These are phyloP conservation scores for Kodamaea sagamina DNA, from an alignment of 805 yeast genomes.

Conservation along the genomic window DNA sequence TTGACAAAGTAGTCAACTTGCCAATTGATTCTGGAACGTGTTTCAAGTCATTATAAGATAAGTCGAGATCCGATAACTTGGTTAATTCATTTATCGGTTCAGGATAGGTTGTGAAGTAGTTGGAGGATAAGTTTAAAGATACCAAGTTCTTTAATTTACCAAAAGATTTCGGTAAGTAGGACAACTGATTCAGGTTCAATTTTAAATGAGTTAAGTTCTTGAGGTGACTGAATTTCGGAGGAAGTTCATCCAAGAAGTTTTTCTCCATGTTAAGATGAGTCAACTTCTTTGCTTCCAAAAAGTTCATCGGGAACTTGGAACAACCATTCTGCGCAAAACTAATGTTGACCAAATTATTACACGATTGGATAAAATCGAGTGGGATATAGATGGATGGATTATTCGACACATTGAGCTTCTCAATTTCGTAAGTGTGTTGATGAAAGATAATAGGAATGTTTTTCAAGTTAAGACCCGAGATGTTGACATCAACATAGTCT, in stretches of 20 bases:
- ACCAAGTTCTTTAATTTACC: constrained; percentile 55
- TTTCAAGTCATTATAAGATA: constrained; percentile 76
- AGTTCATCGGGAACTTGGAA: constrained; percentile 69
- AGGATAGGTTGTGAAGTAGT: constrained; percentile 63
- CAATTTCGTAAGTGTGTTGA: constrained; percentile 78
- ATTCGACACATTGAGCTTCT: constrained; percentile 76
- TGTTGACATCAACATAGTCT: constrained; percentile 72
- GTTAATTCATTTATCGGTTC: constrained; percentile 62
- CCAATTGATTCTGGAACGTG: constrained; percentile 62
- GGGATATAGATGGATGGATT: constrained; percentile 87
- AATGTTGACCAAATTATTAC: constrained; percentile 67
- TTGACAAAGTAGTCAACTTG: constrained; percentile 59
- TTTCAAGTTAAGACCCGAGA: constrained; percentile 71
- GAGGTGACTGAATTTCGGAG: constrained; percentile 56
- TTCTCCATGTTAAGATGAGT: constrained; percentile 72
- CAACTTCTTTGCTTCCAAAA: constrained; percentile 68
- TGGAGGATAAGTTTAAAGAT: constrained; percentile 76
- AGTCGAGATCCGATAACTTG: constrained; percentile 65
- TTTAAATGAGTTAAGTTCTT: constrained; percentile 57
- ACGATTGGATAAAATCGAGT: constrained; percentile 79
- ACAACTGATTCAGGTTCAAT: constrained; percentile 74
- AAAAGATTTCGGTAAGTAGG: constrained; percentile 61
- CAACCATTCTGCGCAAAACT: constrained; percentile 73
- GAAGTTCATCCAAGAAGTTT: constrained; percentile 68
- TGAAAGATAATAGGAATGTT: constrained; percentile 84